These are phyloP conservation scores for Dothideomycetes sp. DNA, from an alignment of 2,329 filamentous ascomycete genomes.

Conservation along the genomic window DNA sequence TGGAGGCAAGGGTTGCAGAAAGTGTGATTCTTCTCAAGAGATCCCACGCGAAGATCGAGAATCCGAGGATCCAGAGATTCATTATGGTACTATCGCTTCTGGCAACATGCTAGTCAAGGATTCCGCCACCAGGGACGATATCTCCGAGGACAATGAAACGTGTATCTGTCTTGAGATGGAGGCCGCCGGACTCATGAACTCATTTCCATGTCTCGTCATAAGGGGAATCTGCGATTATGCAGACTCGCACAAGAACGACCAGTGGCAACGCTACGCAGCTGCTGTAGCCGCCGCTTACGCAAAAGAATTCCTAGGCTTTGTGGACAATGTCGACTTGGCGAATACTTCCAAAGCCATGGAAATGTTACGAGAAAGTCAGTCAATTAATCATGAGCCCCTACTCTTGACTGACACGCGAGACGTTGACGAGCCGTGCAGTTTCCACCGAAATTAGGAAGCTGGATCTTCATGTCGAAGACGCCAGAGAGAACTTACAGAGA, in stretches of 20 bases:
- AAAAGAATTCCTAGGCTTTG: conserved; percentile 5
- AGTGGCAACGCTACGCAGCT: conserved; percentile 20
- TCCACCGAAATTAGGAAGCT: too few species aligned
- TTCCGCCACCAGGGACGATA: conserved; percentile 15
- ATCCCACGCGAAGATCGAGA: background rate
- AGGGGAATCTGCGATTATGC: conserved; percentile 21
- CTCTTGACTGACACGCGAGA: too few species aligned
- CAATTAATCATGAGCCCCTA: too few species aligned
- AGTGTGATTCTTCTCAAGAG: too few species aligned
- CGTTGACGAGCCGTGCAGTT: too few species aligned
- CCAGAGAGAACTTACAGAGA: too few species aligned
- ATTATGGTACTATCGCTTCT: conserved; percentile 18
- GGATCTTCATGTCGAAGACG: too few species aligned
- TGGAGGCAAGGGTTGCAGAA: too few species aligned
- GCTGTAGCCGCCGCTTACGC: conserved; percentile 18
- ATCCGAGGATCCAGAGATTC: conserved; percentile 5
- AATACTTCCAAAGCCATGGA: too few species aligned
- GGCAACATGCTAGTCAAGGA: conserved; percentile 23
- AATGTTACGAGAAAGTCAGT: too few species aligned
- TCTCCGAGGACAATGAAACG: conserved; percentile 18
- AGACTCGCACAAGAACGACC: conserved; percentile 19
- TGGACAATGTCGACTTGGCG: too few species aligned
- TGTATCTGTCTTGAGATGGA: conserved; percentile 20
- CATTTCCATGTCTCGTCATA: conserved; percentile 20
- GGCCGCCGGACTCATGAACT: conserved; percentile 18